Evolutionary conservation across 208 protist genomes (phyloP).

Genomic region (Acanthamoeba quina): DNA sequence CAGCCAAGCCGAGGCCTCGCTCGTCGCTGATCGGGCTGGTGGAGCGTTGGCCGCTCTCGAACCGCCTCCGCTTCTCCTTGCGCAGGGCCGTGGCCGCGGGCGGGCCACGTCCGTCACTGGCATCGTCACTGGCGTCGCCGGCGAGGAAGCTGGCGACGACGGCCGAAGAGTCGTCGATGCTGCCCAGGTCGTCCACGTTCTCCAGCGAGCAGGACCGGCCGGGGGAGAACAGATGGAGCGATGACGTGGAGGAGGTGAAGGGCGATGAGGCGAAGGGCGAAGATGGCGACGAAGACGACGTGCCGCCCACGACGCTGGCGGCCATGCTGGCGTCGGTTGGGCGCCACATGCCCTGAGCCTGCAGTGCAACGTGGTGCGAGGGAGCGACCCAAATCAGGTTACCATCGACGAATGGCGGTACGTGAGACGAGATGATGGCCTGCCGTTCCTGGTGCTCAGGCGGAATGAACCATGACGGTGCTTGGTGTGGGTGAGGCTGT

Average conservation of each 20-base stretch:
- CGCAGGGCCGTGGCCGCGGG: not conserved
- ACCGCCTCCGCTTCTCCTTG: not conserved
- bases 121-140: not conserved
- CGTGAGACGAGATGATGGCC: not conserved
- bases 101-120: not conserved
- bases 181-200: not conserved
- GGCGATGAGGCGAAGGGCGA: not conserved
- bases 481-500: no score
- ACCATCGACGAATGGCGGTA: not conserved
- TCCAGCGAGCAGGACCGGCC: not conserved
- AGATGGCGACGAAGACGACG: not conserved
- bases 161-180: not conserved
- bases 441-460: no score
- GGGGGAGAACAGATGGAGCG: not conserved
- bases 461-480: no score
- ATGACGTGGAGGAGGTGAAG: not conserved
- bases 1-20: no score
- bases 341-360: not conserved
- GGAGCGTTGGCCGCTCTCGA: not conserved
- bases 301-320: not conserved
- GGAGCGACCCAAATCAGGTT: not conserved
- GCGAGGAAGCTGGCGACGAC: not conserved
- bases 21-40: no score
- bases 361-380: not conserved
- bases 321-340: not conserved